phyloP scores from a whole-genome alignment of 2,329 filamentous ascomycete species.

The Talaromyces marneffei region DNA sequence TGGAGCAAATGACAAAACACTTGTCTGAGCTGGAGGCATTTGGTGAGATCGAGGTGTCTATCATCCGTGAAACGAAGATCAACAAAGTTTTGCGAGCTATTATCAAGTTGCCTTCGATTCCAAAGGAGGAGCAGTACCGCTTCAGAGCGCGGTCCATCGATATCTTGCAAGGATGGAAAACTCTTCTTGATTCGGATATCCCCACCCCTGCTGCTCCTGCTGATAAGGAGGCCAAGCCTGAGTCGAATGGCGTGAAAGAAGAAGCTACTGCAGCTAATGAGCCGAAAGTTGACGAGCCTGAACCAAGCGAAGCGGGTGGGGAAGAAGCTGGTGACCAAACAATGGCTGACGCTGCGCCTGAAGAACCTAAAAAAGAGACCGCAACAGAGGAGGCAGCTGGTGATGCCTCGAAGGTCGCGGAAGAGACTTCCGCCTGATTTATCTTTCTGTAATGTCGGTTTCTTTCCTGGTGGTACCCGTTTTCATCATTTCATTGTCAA shows the following conservation, averaged over 20 bases:
- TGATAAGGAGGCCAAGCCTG: constrained; percentile 27
- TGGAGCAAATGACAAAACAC: constrained; percentile 41
- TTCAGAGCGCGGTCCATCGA: constrained; percentile 80
- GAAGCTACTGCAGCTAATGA: constrained; percentile 1
- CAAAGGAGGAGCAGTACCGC: constrained; percentile 78
- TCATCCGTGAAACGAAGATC: constrained; percentile 90
- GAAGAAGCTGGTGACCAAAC: constrained; percentile 5
- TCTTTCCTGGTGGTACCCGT: not conserved
- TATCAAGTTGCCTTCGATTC: constrained; percentile 77
- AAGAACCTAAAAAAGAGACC: constrained; percentile 22
- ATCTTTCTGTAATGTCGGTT: not conserved
- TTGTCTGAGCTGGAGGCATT: constrained; percentile 70
- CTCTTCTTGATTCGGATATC: constrained; percentile 61
- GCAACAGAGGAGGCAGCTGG: constrained; percentile 1
- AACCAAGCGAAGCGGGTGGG: not conserved
- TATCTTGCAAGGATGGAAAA: constrained; percentile 84
- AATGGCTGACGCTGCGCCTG: constrained; percentile 9
- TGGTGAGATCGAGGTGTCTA: constrained; percentile 75
- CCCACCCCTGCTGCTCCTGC: constrained; percentile 38
- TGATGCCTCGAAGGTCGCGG: not conserved
- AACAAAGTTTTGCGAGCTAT: constrained; percentile 97
- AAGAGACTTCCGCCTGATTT: constrained; percentile 1
- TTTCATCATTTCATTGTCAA: not conserved
- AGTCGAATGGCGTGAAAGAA: not conserved
- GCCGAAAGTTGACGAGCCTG: not conserved